Percentiles rank a stretch among this genome's conserved stretches.
Evolutionary conservation across 140 eudicot genomes (phyloP).

Genomic region (Cichorium intybus): DNA sequence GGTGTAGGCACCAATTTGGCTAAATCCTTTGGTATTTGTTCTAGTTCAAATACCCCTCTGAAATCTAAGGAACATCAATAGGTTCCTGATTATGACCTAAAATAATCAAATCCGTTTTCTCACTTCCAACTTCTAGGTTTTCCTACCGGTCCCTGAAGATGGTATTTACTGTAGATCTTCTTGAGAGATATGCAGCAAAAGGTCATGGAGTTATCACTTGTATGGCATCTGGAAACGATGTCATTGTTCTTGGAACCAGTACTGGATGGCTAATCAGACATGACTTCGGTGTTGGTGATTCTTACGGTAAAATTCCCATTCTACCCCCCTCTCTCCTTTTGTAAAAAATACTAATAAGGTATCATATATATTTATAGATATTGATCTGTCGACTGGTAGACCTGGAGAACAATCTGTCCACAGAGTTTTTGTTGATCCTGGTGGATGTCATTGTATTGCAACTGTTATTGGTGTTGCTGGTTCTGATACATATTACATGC

Average conservation of each 20-base stretch:
- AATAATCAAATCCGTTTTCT: background rate
- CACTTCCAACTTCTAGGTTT: slow-evolving; percentile 18
- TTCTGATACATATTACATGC: slow-evolving; percentile 83
- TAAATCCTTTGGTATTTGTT: no score
- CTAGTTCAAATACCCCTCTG: no score
- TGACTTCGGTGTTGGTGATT: slow-evolving; percentile 89
- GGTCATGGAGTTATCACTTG: slow-evolving; percentile 91
- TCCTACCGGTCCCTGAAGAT: slow-evolving; percentile 14
- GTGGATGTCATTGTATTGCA: slow-evolving; percentile 92
- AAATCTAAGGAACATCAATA: background rate
- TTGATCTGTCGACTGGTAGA: slow-evolving; percentile 86
- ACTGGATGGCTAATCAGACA: slow-evolving; percentile 94
- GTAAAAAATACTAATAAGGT: slow-evolving; percentile 13
- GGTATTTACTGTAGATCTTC: slow-evolving; percentile 91
- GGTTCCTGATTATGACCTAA: background rate
- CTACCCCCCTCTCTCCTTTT: no score
- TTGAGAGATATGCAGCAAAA: slow-evolving; percentile 86
- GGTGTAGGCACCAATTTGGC: no score
- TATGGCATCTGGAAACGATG: slow-evolving; percentile 98
- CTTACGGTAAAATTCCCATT: slow-evolving; percentile 51
- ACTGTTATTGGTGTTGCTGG: slow-evolving; percentile 68
- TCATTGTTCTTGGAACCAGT: slow-evolving; percentile 86
- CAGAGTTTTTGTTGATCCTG: slow-evolving; percentile 93
- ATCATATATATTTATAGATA: slow-evolving; percentile 44
- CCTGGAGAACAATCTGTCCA: slow-evolving; percentile 88